phyloP scores from a whole-genome alignment of 169 alveolate genomes.

The Eimeria necatrix region DNA sequence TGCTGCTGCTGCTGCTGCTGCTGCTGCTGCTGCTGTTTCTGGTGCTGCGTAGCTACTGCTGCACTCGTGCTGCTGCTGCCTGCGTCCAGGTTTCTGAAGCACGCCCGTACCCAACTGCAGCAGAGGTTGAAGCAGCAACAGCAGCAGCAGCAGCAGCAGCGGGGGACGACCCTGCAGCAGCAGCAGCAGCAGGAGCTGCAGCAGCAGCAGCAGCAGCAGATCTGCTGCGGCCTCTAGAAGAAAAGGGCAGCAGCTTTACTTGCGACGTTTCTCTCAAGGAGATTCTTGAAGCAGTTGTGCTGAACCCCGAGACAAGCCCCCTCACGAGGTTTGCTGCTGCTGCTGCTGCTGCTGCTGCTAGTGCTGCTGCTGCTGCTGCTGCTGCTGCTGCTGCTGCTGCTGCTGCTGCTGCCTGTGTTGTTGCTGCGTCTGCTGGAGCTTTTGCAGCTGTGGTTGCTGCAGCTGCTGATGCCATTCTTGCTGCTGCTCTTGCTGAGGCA shows the following conservation, averaged over 20 bases:
- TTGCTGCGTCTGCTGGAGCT: background rate
- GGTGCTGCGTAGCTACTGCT: background rate
- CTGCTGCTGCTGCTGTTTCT: background rate
- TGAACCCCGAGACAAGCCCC: background rate
- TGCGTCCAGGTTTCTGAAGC: background rate
- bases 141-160: conserved; percentile 9
- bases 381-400: background rate
- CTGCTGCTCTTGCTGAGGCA: too few species aligned
- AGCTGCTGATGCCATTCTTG: too few species aligned
- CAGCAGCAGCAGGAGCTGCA: conserved; percentile 23
- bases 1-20: background rate
- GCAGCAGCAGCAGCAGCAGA: conserved; percentile 37
- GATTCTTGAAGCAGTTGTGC: background rate
- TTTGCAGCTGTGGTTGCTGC: too few species aligned
- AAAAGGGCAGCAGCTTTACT: background rate
- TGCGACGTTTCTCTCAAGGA: background rate
- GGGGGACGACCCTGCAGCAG: background rate
- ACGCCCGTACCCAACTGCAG: background rate
- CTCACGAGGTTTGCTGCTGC: background rate
- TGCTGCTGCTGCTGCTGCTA: conserved; percentile 5
- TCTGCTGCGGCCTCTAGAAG: conserved; percentile 19
- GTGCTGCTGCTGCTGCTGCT: conserved; percentile 25
- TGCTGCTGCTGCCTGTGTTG: background rate
- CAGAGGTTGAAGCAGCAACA: background rate
- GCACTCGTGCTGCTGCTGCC: too few species aligned